Conservation (phyloP, 768 basidiomycete genomes). For the Russula compacta region DNA sequence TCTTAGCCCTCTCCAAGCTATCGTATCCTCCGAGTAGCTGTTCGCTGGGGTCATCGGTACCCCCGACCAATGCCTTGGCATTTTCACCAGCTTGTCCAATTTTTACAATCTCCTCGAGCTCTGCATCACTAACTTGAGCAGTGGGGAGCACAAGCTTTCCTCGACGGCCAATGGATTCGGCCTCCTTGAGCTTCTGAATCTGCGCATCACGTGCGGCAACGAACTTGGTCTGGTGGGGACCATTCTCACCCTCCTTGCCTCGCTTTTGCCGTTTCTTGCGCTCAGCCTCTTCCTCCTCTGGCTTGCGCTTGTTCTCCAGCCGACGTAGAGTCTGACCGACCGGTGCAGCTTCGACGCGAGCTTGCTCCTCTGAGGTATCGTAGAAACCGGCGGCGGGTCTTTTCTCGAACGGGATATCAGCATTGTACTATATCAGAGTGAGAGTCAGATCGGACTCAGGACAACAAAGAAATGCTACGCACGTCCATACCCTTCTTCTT, state of each 20-base stretch:
- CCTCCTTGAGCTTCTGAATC: slow-evolving; percentile 96
- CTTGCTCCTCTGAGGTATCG: slow-evolving; percentile 90
- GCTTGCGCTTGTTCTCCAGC: slow-evolving; percentile 93
- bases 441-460: slow-evolving; percentile 8
- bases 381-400: slow-evolving; percentile 94
- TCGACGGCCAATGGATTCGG: slow-evolving; percentile 86
- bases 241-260: slow-evolving; percentile 53
- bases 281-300: slow-evolving; percentile 90
- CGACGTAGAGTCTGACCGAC: slow-evolving; percentile 85
- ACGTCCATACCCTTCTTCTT: slow-evolving; percentile 99
- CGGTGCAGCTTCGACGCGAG: slow-evolving; percentile 76
- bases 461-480: slow-evolving; percentile 26
- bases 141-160: slow-evolving; percentile 75
- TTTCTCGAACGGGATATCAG: slow-evolving; percentile 98
- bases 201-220: slow-evolving; percentile 95
- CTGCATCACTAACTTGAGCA: slow-evolving; percentile 90
- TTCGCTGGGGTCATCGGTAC: slow-evolving; percentile 79
- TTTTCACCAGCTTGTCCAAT: slow-evolving; percentile 90
- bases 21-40: slow-evolving; percentile 88
- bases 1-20: slow-evolving; percentile 74
- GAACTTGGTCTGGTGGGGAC: slow-evolving; percentile 82
- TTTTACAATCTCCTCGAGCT: slow-evolving; percentile 97
- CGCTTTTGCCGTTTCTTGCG: slow-evolving; percentile 82
- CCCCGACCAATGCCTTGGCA: slow-evolving; percentile 75
- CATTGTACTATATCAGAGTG: slow-evolving; percentile 63